phyloP scores from a whole-genome alignment of 805 yeast genomes.

The Wickerhamiella vanderwaltii region DNA sequence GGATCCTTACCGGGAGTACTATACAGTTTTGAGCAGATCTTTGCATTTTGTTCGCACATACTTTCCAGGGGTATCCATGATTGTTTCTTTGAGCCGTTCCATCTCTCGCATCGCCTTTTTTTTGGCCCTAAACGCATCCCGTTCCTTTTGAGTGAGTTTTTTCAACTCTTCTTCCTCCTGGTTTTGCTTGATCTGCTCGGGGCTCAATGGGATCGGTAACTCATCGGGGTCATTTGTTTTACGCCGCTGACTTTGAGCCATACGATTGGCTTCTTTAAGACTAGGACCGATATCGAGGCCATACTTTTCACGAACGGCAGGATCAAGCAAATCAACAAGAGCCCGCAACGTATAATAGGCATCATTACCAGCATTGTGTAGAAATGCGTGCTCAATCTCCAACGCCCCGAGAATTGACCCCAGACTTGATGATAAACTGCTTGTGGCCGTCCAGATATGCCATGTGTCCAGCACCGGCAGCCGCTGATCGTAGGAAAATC shows the following conservation, averaged over 20 bases:
- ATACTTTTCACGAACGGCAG: conserved; percentile 18
- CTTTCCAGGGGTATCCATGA: conserved; percentile 1
- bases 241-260: background rate
- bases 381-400: conserved; percentile 42
- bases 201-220: background rate
- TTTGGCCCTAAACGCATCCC: background rate
- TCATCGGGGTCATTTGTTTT: background rate
- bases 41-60: no score
- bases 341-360: conserved; percentile 48
- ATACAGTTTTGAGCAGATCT: no score
- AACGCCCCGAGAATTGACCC: conserved; percentile 36
- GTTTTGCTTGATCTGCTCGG: background rate
- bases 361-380: conserved; percentile 67
- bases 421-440: conserved; percentile 25
- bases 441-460: conserved; percentile 27
- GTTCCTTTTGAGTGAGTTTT: background rate
- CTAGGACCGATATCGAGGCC: conserved; percentile 11
- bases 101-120: background rate
- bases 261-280: conserved; percentile 4
- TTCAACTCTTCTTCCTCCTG: background rate
- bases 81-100: background rate
- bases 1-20: no score
- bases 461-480: conserved; percentile 44
- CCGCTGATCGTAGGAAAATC: conserved; percentile 29
- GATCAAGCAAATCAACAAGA: conserved; percentile 43